Conservation (phyloP, 176 grass and related monocot species). For the Miscanthus lutarioriparius region DNA sequence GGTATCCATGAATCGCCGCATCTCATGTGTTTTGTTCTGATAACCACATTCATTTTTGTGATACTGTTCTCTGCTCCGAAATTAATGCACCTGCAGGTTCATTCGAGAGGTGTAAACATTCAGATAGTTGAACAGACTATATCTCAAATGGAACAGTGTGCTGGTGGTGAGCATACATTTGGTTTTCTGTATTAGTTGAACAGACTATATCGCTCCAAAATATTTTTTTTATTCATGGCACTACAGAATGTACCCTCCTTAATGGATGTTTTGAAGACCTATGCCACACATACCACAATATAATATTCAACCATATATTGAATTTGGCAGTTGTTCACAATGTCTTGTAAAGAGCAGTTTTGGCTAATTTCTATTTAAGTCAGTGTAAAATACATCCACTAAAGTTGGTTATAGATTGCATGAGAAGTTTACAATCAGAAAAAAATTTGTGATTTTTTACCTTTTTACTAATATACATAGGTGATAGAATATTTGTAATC, state of each 20-base stretch:
- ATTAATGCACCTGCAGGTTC: conserved; percentile 50
- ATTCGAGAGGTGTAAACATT: conserved; percentile 76
- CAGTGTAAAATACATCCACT: not conserved
- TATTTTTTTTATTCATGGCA: not conserved
- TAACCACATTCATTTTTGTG: not conserved
- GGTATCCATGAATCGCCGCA: conserved; percentile 28
- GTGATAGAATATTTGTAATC: not conserved
- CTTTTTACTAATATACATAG: no score
- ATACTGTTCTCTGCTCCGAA: conserved; percentile 18
- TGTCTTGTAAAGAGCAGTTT: not conserved
- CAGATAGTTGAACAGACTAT: conserved; percentile 75
- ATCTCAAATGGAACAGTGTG: conserved; percentile 54
- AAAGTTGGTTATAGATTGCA: not conserved
- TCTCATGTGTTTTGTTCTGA: not conserved
- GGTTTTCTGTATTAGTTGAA: not conserved
- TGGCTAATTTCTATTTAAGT: not conserved
- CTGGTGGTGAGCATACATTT: conserved; percentile 50
- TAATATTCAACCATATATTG: not conserved
- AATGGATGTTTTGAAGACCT: not conserved
- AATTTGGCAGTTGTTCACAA: not conserved
- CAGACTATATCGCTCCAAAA: not conserved
- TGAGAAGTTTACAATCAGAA: not conserved
- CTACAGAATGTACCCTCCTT: not conserved
- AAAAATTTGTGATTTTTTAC: not conserved
- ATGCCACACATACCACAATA: not conserved